These are phyloP conservation scores for Lichtheimia ornata DNA, from an alignment of 371 early-diverging fungal species.

Conservation along the genomic window DNA sequence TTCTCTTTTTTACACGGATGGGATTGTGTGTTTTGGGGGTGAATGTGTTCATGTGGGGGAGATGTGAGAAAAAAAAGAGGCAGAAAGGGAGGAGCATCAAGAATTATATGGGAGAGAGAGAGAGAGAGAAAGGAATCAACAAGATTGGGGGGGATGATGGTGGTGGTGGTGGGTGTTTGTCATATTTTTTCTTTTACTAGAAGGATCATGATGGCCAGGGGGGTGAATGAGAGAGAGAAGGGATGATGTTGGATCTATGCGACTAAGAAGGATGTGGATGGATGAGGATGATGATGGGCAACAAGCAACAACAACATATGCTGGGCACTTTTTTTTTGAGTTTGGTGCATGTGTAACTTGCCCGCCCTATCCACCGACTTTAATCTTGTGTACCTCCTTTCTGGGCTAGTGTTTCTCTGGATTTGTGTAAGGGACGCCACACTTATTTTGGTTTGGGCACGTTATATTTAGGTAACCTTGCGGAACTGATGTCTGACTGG, in stretches of 20 bases:
- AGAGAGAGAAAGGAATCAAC: not conserved
- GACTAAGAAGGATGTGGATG: not conserved
- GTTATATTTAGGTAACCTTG: conserved; percentile 50
- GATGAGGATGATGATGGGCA: not conserved
- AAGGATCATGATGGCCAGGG: not conserved
- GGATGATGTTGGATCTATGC: not conserved
- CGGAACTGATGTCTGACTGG: conserved; percentile 73
- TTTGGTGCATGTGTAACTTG: conserved; percentile 19
- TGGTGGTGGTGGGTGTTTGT: conserved; percentile 1
- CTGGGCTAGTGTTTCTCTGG: conserved; percentile 12
- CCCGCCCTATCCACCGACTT: conserved; percentile 13
- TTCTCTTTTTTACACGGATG: not conserved
- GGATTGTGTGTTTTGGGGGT: not conserved
- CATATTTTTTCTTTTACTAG: not conserved
- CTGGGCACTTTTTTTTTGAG: not conserved
- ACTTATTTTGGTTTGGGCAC: conserved; percentile 22
- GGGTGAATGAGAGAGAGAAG: not conserved
- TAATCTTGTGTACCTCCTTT: conserved; percentile 23
- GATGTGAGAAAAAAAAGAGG: not conserved
- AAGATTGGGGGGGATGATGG: not conserved
- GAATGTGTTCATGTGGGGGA: conserved; percentile 1
- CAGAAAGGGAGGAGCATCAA: no score
- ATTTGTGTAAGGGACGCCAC: conserved; percentile 25
- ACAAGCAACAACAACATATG: not conserved
- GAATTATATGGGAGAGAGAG: no score